A percentile compares a stretch with the other conserved stretches of the same genome.
These are phyloP conservation scores for Colletotrichum zoysiae DNA, from an alignment of 2,329 filamentous ascomycete species.

Conservation along the genomic window DNA sequence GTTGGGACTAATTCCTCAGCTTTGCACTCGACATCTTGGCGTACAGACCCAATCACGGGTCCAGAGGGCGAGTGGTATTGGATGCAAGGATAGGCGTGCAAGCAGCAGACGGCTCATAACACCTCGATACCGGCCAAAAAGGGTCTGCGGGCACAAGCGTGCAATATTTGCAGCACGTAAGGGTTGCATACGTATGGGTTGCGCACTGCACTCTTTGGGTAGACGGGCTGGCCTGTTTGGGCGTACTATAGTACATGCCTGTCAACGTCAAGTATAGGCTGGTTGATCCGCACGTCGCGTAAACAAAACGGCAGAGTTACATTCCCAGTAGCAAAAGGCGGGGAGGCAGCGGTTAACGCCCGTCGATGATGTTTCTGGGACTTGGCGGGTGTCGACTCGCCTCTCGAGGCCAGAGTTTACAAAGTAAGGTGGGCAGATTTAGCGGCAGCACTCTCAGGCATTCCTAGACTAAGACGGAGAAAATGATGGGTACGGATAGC, in stretches of 20 bases:
- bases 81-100: slow-evolving; percentile 6
- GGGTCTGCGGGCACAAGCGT: neutral
- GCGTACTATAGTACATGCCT: slow-evolving; percentile 18
- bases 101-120: neutral
- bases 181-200: slow-evolving; percentile 31
- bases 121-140: slow-evolving; percentile 1
- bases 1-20: neutral
- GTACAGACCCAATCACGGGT: slow-evolving; percentile 2
- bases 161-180: slow-evolving; percentile 34
- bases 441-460: slow-evolving; percentile 31
- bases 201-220: slow-evolving; percentile 16
- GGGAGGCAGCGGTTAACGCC: slow-evolving; percentile 2
- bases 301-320: slow-evolving; percentile 11
- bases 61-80: slow-evolving; percentile 7
- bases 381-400: slow-evolving; percentile 9
- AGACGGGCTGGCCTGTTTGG: slow-evolving; percentile 14
- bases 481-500: neutral
- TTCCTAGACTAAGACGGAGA: neutral
- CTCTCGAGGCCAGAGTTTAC: slow-evolving; percentile 12
- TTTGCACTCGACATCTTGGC: neutral
- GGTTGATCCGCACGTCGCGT: slow-evolving; percentile 32
- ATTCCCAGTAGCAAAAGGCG: slow-evolving; percentile 15
- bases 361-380: neutral
- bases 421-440: neutral
- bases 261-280: slow-evolving; percentile 8